Conservation (phyloP, 768 basidiomycete genomes). For the Tulasnella sp. region DNA sequence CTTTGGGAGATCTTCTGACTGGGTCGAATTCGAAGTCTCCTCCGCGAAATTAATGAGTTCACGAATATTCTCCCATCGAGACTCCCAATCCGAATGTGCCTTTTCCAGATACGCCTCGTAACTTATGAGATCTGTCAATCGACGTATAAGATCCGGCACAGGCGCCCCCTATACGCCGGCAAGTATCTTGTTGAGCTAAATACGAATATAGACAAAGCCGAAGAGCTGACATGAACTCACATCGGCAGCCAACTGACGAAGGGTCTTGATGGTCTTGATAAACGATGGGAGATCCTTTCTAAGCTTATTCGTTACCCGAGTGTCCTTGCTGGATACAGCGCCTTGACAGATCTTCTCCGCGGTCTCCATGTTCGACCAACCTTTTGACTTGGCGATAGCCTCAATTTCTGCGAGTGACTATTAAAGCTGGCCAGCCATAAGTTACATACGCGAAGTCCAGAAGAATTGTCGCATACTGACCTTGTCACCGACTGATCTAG, state of each 20-base stretch:
- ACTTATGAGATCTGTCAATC: constrained; percentile 44
- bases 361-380: constrained; percentile 45
- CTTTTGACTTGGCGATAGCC: constrained; percentile 39
- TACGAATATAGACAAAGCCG: not conserved
- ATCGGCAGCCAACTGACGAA: constrained; percentile 45
- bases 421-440: not conserved
- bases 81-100: constrained; percentile 59
- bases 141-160: constrained; percentile 53
- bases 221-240: constrained; percentile 29
- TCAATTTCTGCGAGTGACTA: constrained; percentile 56
- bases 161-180: constrained; percentile 38
- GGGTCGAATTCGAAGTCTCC: constrained; percentile 26
- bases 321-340: constrained; percentile 40
- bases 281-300: constrained; percentile 44
- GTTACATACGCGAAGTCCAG: not conserved
- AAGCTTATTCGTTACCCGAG: constrained; percentile 54
- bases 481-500: constrained; percentile 68
- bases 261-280: constrained; percentile 41
- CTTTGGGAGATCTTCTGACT: not conserved
- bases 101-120: constrained; percentile 62
- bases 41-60: constrained; percentile 73
- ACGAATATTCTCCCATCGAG: constrained; percentile 75
- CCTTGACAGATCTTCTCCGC: constrained; percentile 56
- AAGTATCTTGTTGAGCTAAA: not conserved
- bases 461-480: constrained; percentile 29